Percentiles rank a stretch among this genome's conserved stretches.
phyloP scores from a whole-genome alignment of 148 eudicot genomes.

The Rheum nobile region DNA sequence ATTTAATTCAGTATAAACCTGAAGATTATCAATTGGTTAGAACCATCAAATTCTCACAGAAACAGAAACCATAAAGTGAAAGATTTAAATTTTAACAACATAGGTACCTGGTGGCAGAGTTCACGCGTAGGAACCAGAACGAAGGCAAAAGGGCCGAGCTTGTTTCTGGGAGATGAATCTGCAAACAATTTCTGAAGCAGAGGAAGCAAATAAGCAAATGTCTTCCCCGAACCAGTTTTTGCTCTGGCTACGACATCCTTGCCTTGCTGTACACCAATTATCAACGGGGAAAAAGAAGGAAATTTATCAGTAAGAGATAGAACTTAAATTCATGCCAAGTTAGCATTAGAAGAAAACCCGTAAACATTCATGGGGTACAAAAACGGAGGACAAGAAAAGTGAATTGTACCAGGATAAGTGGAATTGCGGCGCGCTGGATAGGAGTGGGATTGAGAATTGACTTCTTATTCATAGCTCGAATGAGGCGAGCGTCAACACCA shows the following conservation, averaged over 20 bases:
- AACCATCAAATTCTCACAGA: no score
- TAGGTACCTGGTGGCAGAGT: conserved; percentile 64
- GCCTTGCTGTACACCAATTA: conserved; percentile 45
- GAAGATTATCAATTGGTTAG: not conserved
- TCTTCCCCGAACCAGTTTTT: conserved; percentile 94
- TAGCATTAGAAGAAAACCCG: not conserved
- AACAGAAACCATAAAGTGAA: not conserved
- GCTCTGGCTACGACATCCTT: conserved; percentile 97
- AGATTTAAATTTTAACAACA: not conserved
- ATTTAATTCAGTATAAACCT: conserved; percentile 64
- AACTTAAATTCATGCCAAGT: not conserved
- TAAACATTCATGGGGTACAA: not conserved
- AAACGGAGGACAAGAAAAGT: not conserved
- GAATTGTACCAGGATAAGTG: conserved; percentile 50
- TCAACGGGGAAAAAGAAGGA: not conserved
- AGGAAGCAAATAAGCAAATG: conserved; percentile 85
- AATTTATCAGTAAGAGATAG: not conserved
- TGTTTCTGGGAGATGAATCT: conserved; percentile 24
- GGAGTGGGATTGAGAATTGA: conserved; percentile 59
- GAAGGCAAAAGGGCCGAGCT: conserved; percentile 41
- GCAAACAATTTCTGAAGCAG: conserved; percentile 76
- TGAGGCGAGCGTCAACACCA: conserved; percentile 60
- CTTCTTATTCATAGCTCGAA: conserved; percentile 65
- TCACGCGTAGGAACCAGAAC: conserved; percentile 82
- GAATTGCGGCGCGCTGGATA: conserved; percentile 65